These are phyloP conservation scores for Trametes cubensis DNA, from an alignment of 768 basidiomycete genomes.

Conservation along the genomic window DNA sequence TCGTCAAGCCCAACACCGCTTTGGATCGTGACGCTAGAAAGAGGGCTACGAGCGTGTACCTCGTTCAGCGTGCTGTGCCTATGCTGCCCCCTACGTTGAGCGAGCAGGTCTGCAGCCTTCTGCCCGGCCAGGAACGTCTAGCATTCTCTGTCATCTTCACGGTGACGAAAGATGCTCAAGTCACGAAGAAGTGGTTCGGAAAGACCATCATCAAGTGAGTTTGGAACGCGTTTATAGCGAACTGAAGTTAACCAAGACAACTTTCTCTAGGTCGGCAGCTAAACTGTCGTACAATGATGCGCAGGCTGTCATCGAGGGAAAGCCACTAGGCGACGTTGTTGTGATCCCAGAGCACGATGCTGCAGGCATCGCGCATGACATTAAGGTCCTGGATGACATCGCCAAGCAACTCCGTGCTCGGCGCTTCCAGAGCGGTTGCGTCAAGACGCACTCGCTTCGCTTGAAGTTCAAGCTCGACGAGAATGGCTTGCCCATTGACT, in stretches of 20 bases:
- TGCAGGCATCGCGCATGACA: slow-evolving; percentile 71
- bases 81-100: slow-evolving; percentile 96
- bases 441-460: slow-evolving; percentile 68
- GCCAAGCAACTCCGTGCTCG: slow-evolving; percentile 71
- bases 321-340: slow-evolving; percentile 52
- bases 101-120: slow-evolving; percentile 91
- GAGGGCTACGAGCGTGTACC: slow-evolving; percentile 94
- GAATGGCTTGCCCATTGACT: slow-evolving; percentile 78
- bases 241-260: background rate
- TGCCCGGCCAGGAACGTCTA: slow-evolving; percentile 85
- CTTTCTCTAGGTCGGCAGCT: slow-evolving; percentile 67
- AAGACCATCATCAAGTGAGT: slow-evolving; percentile 87
- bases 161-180: slow-evolving; percentile 76
- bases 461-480: slow-evolving; percentile 82
- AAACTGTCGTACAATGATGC: slow-evolving; percentile 84
- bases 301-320: slow-evolving; percentile 80
- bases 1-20: slow-evolving; percentile 94
- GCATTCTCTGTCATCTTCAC: slow-evolving; percentile 91
- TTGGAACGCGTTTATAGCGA: background rate
- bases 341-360: slow-evolving; percentile 61
- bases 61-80: slow-evolving; percentile 93
- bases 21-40: slow-evolving; percentile 98
- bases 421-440: slow-evolving; percentile 80
- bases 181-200: slow-evolving; percentile 90
- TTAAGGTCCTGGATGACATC: slow-evolving; percentile 66